These are phyloP conservation scores for Tolypocladium cylindrosporum DNA, from an alignment of 2,329 filamentous ascomycete genomes.

Conservation along the genomic window DNA sequence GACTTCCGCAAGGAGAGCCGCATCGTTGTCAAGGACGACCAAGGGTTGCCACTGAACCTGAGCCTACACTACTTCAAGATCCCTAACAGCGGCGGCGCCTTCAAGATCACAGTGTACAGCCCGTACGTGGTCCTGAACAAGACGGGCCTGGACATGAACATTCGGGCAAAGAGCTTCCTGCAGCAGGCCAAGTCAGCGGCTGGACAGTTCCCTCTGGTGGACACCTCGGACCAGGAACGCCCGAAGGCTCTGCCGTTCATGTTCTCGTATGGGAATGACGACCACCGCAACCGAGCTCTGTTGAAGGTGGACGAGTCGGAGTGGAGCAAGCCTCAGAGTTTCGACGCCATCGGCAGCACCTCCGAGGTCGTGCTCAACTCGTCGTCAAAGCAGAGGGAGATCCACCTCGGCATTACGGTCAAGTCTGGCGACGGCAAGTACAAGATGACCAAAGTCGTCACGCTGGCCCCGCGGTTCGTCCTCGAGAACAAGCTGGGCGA, in stretches of 20 bases:
- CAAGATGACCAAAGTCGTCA: conserved; percentile 93
- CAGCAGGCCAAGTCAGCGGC: conserved; percentile 74
- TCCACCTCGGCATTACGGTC: conserved; percentile 83
- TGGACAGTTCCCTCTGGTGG: conserved; percentile 58
- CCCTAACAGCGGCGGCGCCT: conserved; percentile 86
- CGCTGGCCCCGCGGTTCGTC: conserved; percentile 83
- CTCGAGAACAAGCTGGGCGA: conserved; percentile 88
- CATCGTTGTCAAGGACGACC: conserved; percentile 74
- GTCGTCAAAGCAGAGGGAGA: conserved; percentile 60
- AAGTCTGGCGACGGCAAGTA: conserved; percentile 93
- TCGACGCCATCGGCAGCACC: conserved; percentile 92
- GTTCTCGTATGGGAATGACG: conserved; percentile 86
- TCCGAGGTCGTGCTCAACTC: conserved; percentile 80
- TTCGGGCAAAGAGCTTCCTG: conserved; percentile 82
- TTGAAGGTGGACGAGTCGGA: conserved; percentile 81
- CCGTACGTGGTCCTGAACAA: conserved; percentile 94
- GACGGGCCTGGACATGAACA: conserved; percentile 78
- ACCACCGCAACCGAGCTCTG: conserved; percentile 82
- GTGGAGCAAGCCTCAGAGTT: conserved; percentile 97
- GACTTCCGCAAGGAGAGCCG: conserved; percentile 80
- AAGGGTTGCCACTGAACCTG: conserved; percentile 68
- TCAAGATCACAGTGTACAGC: conserved; percentile 90
- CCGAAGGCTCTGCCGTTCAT: conserved; percentile 83
- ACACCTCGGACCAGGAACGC: conserved; percentile 39
- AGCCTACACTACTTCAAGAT: conserved; percentile 86